These are phyloP conservation scores for Ceratobasidium sp. DNA, from an alignment of 1,284 basidiomycete species.

Conservation along the genomic window DNA sequence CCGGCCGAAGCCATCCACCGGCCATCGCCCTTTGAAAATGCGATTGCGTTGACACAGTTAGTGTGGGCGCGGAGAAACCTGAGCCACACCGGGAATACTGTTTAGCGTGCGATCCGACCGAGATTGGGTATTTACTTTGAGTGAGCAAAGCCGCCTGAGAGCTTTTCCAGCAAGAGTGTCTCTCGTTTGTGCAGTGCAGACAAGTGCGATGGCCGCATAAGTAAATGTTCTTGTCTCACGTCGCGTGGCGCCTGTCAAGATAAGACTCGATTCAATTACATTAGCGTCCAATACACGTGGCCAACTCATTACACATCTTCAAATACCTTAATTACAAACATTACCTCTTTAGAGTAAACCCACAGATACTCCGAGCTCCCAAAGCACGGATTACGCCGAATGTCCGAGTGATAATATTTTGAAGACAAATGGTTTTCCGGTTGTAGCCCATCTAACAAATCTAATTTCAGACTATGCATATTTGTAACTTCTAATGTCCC, in stretches of 20 bases:
- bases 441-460: neutral
- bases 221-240: constrained; percentile 21
- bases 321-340: constrained; percentile 27
- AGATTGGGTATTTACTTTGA: constrained; percentile 29
- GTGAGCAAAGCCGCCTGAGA: constrained; percentile 30
- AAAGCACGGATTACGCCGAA: neutral
- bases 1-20: constrained; percentile 46
- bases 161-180: constrained; percentile 28
- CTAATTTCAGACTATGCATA: too few relatives aligned
- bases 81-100: constrained; percentile 10
- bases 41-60: constrained; percentile 42
- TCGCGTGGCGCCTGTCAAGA: constrained; percentile 14
- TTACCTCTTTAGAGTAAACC: neutral
- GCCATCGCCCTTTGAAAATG: constrained; percentile 43
- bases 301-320: constrained; percentile 5
- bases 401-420: neutral
- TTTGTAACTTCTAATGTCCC: too few relatives aligned
- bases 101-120: constrained; percentile 4
- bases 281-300: constrained; percentile 25
- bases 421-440: neutral
- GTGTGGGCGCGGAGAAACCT: constrained; percentile 22
- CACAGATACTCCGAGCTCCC: constrained; percentile 5
- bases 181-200: constrained; percentile 33
- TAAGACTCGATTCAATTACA: constrained; percentile 28
- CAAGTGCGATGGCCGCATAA: constrained; percentile 34